Conservation (phyloP, 768 basidiomycete species). For the Xerocomus brunneocitrinus region DNA sequence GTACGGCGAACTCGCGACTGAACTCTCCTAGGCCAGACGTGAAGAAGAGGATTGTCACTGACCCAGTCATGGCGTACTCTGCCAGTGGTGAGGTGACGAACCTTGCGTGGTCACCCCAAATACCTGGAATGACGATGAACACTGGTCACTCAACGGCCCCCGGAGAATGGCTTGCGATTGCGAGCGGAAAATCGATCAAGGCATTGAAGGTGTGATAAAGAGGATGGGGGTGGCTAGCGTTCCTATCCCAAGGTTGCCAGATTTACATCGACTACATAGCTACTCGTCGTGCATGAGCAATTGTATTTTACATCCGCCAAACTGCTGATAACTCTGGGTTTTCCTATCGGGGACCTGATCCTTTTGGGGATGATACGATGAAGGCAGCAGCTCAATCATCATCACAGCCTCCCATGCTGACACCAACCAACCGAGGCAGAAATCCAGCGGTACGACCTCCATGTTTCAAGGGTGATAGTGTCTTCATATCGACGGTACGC, state of each 20-base stretch:
- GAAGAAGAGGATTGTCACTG: constrained; percentile 67
- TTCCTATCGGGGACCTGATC: background rate
- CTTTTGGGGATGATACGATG: no score
- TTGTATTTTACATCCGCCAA: background rate
- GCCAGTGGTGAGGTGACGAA: constrained; percentile 75
- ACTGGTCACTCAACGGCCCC: constrained; percentile 68
- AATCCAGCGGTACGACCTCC: no score
- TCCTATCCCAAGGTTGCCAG: background rate
- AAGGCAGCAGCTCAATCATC: no score
- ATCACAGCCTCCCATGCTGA: no score
- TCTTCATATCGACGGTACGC: no score
- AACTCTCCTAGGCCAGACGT: constrained; percentile 80
- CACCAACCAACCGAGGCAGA: no score
- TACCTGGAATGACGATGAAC: constrained; percentile 71
- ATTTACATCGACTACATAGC: background rate
- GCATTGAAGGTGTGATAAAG: constrained; percentile 65
- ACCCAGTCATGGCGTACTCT: constrained; percentile 83
- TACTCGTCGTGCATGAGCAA: background rate
- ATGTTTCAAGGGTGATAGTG: no score
- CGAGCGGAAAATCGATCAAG: constrained; percentile 77
- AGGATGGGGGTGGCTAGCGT: background rate
- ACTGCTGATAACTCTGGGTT: background rate
- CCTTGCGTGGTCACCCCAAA: constrained; percentile 84
- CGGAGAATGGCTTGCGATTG: constrained; percentile 85
- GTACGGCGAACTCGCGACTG: constrained; percentile 62